Base-by-base conservation (phyloP, 495 filamentous ascomycete species). In the Poronia punctata region DNA sequence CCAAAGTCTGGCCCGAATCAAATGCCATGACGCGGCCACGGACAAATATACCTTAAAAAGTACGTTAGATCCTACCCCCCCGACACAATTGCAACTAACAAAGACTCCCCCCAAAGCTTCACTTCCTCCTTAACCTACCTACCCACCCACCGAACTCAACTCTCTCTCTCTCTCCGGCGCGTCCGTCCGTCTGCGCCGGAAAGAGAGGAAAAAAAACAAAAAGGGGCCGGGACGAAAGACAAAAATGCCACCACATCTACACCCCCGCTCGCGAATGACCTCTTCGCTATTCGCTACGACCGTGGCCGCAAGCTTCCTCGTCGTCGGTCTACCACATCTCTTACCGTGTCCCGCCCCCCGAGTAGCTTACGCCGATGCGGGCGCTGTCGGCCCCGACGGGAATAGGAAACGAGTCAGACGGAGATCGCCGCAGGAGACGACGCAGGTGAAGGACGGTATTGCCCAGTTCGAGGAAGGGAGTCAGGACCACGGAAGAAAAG, bases 231-330 rank as follows among this genome's bases (percentile, higher is more conserved):
- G n/a, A n/a, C n/a, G 28, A 24, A 14, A 41, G 5, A 9, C 14
- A 43, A 68, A 44, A 39, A 94, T 95, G 88, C 83, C 89, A 38
- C 86, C 87, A 24, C 80, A 86, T 67, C 83, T 98, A 20, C 92
- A 98, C 64, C 92, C 92, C 5, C 80, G 87, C 52, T 95, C 88
- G 35, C 82, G 86, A 56, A 80, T 83, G 59, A 98, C 92, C 45
- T 85, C 80, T 34, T 87, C 88, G 18, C 82, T 98, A 19, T 98
- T 98, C 68, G 86, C 87, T 32, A 84, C 82, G n/a, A 96, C 88
- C n/a, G 73, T 96, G 24, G 68, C 84, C n/a, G 77, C 86, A 16
- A 86, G 83, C 48, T 93, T 98, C 58, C 72, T 95, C 48, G 86
- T 96, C 42, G 92, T 98, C 45, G 85, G 76, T 28, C 70, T 95